A percentile compares a stretch with the other conserved stretches of the same genome.
Evolutionary conservation across 192 early-diverging fungal genomes (phyloP).

Genomic region (Martensiomyces pterosporus): DNA sequence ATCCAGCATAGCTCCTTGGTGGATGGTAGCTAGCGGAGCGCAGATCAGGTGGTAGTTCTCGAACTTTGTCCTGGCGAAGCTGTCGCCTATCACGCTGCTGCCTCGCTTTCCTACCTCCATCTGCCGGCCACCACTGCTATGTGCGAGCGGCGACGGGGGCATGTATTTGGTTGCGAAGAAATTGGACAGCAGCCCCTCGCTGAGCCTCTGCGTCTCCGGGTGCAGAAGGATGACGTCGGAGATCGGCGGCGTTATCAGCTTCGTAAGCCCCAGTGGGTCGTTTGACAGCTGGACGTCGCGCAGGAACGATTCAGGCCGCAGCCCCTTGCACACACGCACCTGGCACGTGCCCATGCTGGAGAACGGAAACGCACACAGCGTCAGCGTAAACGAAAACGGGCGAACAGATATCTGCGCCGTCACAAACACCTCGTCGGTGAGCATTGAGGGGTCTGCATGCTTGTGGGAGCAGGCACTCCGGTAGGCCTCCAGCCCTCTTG

Average conservation of each 20-base stretch:
- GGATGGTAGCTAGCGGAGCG: slow-evolving; percentile 24
- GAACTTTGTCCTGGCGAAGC: slow-evolving; percentile 3
- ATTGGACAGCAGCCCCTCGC: slow-evolving; percentile 31
- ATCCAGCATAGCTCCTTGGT: slow-evolving; percentile 10
- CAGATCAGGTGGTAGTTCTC: slow-evolving; percentile 21
- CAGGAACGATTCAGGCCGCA: slow-evolving; percentile 23
- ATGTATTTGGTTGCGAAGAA: slow-evolving; percentile 21
- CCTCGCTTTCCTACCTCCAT: not conserved
- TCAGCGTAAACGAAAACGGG: slow-evolving; percentile 20
- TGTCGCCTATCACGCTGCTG: not conserved
- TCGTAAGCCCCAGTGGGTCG: slow-evolving; percentile 21
- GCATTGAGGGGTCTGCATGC: slow-evolving; percentile 25
- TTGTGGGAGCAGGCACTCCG: not conserved
- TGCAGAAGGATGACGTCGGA: slow-evolving; percentile 25
- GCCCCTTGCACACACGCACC: slow-evolving; percentile 28
- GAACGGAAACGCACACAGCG: slow-evolving; percentile 25
- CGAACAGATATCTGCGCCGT: slow-evolving; percentile 20
- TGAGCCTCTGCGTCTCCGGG: slow-evolving; percentile 21
- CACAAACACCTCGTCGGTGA: slow-evolving; percentile 29
- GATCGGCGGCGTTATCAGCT: slow-evolving; percentile 26
- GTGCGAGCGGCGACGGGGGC: not conserved
- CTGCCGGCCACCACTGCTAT: no score
- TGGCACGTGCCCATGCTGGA: slow-evolving; percentile 31
- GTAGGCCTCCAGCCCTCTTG: slow-evolving; percentile 12
- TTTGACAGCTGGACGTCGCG: slow-evolving; percentile 23